phyloP scores from a whole-genome alignment of 192 early-diverging fungal genomes.

The Rhizoclosmatium sp. region DNA sequence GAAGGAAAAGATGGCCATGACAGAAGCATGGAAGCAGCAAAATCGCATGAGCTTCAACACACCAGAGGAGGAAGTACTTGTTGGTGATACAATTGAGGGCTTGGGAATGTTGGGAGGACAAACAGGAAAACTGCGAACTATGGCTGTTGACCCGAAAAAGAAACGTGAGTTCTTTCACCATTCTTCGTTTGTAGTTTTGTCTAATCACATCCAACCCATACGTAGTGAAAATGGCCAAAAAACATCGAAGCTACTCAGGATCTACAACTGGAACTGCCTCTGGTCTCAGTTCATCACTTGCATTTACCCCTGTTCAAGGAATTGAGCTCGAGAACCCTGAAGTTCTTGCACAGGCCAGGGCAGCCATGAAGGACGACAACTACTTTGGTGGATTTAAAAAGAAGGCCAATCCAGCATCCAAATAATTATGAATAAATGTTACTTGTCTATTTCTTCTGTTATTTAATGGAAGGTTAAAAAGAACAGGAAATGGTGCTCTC shows the following conservation, averaged over 20 bases:
- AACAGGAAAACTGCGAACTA: conserved; percentile 80
- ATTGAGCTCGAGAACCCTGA: conserved; percentile 92
- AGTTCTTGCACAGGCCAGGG: conserved; percentile 31
- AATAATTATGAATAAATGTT: not conserved
- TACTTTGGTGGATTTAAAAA: conserved; percentile 34
- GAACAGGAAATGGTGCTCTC: conserved; percentile 44
- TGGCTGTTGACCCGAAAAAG: conserved; percentile 70
- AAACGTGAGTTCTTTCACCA: conserved; percentile 61
- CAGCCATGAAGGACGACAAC: conserved; percentile 26
- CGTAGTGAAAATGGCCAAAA: conserved; percentile 40
- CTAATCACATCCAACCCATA: not conserved
- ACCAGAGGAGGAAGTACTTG: conserved; percentile 88
- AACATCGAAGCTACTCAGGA: conserved; percentile 29
- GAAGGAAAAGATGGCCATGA: conserved; percentile 83
- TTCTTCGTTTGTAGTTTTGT: not conserved
- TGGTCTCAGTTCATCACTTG: conserved; percentile 86
- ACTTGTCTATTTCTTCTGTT: not conserved
- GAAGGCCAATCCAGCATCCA: not conserved
- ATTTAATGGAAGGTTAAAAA: not conserved
- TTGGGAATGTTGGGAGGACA: conserved; percentile 84
- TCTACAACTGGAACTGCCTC: conserved; percentile 59
- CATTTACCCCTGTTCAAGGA: conserved; percentile 95
- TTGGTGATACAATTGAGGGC: conserved; percentile 82
- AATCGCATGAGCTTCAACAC: conserved; percentile 94
- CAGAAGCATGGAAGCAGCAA: conserved; percentile 88